A percentile compares a stretch with the other conserved stretches of the same genome.
These are phyloP conservation scores for Boletus rubropictus DNA, from an alignment of 768 basidiomycete genomes.

Conservation along the genomic window DNA sequence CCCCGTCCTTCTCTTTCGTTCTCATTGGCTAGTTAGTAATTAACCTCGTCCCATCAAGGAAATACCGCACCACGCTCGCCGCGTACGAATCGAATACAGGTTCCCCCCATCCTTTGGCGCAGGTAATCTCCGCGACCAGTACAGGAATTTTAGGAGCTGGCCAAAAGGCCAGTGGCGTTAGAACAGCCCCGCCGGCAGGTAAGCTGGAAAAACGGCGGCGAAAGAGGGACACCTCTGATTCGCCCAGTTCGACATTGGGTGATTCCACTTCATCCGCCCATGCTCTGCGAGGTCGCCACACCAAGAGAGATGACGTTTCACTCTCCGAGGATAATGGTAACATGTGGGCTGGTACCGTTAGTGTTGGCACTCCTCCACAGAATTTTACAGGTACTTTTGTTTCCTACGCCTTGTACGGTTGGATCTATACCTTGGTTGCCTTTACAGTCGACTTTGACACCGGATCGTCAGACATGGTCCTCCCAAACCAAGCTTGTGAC, in stretches of 20 bases:
- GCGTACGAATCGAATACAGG: conserved; percentile 46
- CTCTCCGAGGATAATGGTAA: conserved; percentile 35
- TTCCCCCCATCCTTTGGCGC: conserved; percentile 30
- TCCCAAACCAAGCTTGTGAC: conserved; percentile 30
- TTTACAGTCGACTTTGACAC: conserved; percentile 48
- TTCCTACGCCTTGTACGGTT: neutral
- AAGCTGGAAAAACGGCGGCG: conserved; percentile 7
- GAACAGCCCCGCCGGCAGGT: neutral
- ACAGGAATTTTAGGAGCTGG: neutral
- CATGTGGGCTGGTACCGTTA: conserved; percentile 44
- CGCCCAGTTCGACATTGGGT: neutral
- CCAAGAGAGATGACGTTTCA: conserved; percentile 27
- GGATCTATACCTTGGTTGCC: neutral
- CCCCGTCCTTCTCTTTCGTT: neutral
- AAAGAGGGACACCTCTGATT: neutral
- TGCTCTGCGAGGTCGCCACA: conserved; percentile 3
- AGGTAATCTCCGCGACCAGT: conserved; percentile 5
- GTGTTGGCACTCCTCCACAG: conserved; percentile 43
- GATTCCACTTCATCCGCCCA: neutral
- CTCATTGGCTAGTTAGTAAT: neutral
- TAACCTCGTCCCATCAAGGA: conserved; percentile 27
- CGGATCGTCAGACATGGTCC: conserved; percentile 46
- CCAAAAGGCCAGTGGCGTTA: neutral
- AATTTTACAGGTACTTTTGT: conserved; percentile 35
- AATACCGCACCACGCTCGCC: conserved; percentile 38